These are phyloP conservation scores for Neopestalotiopsis clavispora DNA, from an alignment of 2,329 filamentous ascomycete genomes.

Conservation along the genomic window DNA sequence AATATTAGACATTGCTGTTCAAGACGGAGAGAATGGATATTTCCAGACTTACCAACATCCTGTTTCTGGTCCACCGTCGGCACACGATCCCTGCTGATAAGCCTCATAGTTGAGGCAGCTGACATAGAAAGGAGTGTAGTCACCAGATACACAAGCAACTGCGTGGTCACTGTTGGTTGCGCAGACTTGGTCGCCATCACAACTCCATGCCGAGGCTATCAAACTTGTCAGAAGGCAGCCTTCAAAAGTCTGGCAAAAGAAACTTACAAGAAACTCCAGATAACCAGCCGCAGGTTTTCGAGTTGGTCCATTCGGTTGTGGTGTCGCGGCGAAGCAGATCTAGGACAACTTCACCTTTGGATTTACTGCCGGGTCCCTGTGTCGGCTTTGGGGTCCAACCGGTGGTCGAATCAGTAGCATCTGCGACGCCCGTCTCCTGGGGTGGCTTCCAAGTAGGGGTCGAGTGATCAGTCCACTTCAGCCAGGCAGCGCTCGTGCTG, in stretches of 20 bases:
- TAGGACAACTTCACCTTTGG: not conserved
- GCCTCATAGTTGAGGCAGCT: constrained; percentile 41
- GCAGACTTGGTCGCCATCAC: constrained; percentile 27
- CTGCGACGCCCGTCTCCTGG: constrained; percentile 4
- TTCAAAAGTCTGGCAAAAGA: too few species aligned
- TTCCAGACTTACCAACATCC: constrained; percentile 42
- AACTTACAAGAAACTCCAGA: constrained; percentile 34
- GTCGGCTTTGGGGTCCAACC: constrained; percentile 15
- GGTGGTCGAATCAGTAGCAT: not conserved
- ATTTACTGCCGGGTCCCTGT: not conserved
- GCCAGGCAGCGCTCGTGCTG: constrained; percentile 10
- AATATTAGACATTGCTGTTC: not conserved
- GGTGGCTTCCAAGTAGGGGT: constrained; percentile 9
- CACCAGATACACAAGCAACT: constrained; percentile 39
- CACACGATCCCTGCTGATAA: constrained; percentile 34
- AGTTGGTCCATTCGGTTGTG: constrained; percentile 29
- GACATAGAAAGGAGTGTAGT: constrained; percentile 36
- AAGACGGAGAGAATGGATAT: not conserved
- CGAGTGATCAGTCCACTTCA: constrained; percentile 2
- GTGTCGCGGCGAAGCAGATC: constrained; percentile 9
- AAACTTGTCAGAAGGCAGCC: not conserved
- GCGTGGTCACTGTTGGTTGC: constrained; percentile 39
- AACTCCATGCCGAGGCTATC: constrained; percentile 31
- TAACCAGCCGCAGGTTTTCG: constrained; percentile 35
- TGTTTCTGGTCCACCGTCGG: constrained; percentile 30